Evolutionary conservation across 177 flowering plant species (phyloP), one percentile per base, ranked within the genome.

Genomic region (Vitis hybrid): DNA sequence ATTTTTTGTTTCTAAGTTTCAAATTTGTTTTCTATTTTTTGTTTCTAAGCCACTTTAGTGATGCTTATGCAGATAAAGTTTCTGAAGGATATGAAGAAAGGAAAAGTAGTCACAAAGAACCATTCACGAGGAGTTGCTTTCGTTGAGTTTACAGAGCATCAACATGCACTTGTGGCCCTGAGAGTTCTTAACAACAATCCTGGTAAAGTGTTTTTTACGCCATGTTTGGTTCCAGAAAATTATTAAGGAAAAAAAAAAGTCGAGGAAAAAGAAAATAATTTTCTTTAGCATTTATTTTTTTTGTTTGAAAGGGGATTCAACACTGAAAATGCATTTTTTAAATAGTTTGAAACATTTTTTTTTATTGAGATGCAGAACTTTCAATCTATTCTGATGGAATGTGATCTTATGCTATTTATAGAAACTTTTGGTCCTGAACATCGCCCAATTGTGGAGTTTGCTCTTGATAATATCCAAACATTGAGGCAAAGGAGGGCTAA

Each of bases 151-250:
- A 73, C 89, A 21, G 95, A 93, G 78, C 99, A 95, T 81, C 87
- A 95, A 70, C 99, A 95, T 81, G 97, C 99, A 11, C 89, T 95
- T 66, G 99, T 93, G 73, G 99, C 98, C 66, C 81, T 95, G 60
- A 83, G 99, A 82, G 97, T 92, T 73, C 92, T 95, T 62, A 95
- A 95, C 62, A 95, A 95, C 60, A 95, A 95, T 83, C 99, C 98
- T 61, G 97, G 99, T 92, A 88, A 69, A 40, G 17, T 64, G 17
- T 68, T 52, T 71, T 30, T 70, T 50, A 5, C 11, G 57, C 14
- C 19, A 21, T 7, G 11, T 65, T 24, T 51, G 15, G 11, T 15
- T 30, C 32, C 24, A 1, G 4, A 35, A 27, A 64, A 6, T 55
- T 52, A 2, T 52, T 70, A 12, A 24, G 27, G 27, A 24, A 24